Percentiles rank a stretch among this genome's conserved stretches.
These are phyloP conservation scores for Xylogone sp. DNA, from an alignment of 2,329 filamentous ascomycete genomes.

Conservation along the genomic window DNA sequence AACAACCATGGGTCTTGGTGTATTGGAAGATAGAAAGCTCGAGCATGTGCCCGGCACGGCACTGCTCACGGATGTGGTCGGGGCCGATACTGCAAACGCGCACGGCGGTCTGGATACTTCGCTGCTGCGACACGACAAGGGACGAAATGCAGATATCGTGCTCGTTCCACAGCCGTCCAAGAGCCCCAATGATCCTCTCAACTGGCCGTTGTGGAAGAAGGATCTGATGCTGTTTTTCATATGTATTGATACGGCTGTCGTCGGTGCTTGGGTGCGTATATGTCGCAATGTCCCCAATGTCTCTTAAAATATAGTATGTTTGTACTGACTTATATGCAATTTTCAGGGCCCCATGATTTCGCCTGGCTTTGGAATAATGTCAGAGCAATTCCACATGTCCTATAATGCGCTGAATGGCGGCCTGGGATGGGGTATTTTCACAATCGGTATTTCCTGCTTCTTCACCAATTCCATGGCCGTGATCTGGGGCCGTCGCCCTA, in stretches of 20 bases:
- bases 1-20: conserved; percentile 18
- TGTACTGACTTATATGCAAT: background rate
- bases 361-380: conserved; percentile 30
- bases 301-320: background rate
- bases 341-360: conserved; percentile 30
- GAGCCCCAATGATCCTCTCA: conserved; percentile 47
- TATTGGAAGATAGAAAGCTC: conserved; percentile 18
- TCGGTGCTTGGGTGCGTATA: conserved; percentile 25
- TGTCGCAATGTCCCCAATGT: background rate
- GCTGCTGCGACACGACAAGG: conserved; percentile 25
- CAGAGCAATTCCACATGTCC: conserved; percentile 26
- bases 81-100: conserved; percentile 27
- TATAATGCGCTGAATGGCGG: conserved; percentile 30
- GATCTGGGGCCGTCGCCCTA: conserved; percentile 13
- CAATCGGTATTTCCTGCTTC: conserved; percentile 26
- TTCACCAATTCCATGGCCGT: conserved; percentile 12
- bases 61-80: conserved; percentile 29
- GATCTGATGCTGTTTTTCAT: conserved; percentile 35
- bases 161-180: conserved; percentile 47
- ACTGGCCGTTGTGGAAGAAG: conserved; percentile 41
- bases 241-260: conserved; percentile 32
- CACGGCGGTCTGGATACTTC: conserved; percentile 24
- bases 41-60: conserved; percentile 18
- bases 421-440: conserved; percentile 29
- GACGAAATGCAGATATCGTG: conserved; percentile 33